phyloP scores from a whole-genome alignment of 306 rosid species.

The Cucumis hystrix region DNA sequence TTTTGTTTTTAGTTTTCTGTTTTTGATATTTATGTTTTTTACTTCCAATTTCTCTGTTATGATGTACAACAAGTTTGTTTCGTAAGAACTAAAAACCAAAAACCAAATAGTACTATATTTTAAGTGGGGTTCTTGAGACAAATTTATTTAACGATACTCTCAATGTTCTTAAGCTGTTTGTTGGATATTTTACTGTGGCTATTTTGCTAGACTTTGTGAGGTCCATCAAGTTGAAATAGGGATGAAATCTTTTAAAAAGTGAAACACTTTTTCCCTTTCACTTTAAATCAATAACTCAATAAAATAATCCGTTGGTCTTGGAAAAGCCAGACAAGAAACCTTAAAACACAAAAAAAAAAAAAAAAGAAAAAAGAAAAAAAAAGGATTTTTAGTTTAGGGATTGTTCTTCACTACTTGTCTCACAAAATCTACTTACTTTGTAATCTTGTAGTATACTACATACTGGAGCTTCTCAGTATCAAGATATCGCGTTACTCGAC shows the following conservation, averaged over 20 bases:
- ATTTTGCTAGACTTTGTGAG: not conserved
- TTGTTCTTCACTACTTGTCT: not conserved
- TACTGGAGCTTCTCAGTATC: slow-evolving; percentile 85
- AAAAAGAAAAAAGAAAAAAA: not conserved
- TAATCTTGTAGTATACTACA: slow-evolving; percentile 55
- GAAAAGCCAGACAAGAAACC: slow-evolving; percentile 41
- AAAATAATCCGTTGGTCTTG: slow-evolving; percentile 18
- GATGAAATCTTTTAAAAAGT: slow-evolving; percentile 20
- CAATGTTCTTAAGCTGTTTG: not conserved
- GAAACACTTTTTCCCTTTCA: slow-evolving; percentile 10
- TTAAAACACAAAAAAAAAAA: not conserved
- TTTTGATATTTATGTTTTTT: too few species aligned
- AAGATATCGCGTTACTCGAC: slow-evolving; percentile 90
- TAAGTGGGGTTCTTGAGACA: not conserved
- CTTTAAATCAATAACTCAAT: not conserved
- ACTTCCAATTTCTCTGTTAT: too few species aligned
- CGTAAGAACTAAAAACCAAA: too few species aligned
- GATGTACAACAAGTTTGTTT: too few species aligned
- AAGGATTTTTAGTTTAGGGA: not conserved
- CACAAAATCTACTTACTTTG: not conserved
- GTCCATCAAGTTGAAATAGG: not conserved
- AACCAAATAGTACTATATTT: not conserved
- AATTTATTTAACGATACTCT: not conserved
- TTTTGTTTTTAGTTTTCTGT: too few species aligned
- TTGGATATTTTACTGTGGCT: not conserved